Conservation (phyloP, 1,284 basidiomycete genomes). For the Hymenochaete sp. region DNA sequence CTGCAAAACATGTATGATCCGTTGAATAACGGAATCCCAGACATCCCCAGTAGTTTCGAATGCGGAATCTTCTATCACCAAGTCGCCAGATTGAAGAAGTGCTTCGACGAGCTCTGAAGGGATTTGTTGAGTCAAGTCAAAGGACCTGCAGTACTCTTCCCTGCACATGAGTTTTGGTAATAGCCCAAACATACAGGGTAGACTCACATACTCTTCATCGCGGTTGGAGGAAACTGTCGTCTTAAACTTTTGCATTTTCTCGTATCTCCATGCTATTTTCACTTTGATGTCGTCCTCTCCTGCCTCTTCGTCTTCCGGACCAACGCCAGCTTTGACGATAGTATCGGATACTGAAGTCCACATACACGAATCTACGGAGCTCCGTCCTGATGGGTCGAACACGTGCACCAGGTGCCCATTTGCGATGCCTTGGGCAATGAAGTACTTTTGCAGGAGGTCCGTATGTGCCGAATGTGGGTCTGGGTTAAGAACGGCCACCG, state of each 20-base stretch:
- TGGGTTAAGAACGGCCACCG: conserved; percentile 66
- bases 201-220: conserved; percentile 38
- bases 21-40: conserved; percentile 1
- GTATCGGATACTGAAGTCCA: too few relatives aligned
- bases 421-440: conserved; percentile 77
- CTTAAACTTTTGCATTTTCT: conserved; percentile 84
- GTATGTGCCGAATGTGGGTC: conserved; percentile 83
- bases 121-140: conserved; percentile 12
- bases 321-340: too few relatives aligned
- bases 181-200: conserved; percentile 9
- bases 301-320: conserved; percentile 34
- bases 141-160: conserved; percentile 17
- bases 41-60: neutral
- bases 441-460: conserved; percentile 83
- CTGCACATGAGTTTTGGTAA: conserved; percentile 18
- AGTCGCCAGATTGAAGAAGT: conserved; percentile 7
- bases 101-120: conserved; percentile 5
- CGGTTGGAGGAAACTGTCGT: conserved; percentile 57
- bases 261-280: conserved; percentile 96
- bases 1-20: conserved; percentile 7
- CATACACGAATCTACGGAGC: conserved; percentile 66
- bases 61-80: conserved; percentile 8
- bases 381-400: conserved; percentile 48
- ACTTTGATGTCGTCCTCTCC: conserved; percentile 44
- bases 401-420: conserved; percentile 62